phyloP scores from a whole-genome alignment of 805 yeast genomes.

The Kodamaea fukazawae region DNA sequence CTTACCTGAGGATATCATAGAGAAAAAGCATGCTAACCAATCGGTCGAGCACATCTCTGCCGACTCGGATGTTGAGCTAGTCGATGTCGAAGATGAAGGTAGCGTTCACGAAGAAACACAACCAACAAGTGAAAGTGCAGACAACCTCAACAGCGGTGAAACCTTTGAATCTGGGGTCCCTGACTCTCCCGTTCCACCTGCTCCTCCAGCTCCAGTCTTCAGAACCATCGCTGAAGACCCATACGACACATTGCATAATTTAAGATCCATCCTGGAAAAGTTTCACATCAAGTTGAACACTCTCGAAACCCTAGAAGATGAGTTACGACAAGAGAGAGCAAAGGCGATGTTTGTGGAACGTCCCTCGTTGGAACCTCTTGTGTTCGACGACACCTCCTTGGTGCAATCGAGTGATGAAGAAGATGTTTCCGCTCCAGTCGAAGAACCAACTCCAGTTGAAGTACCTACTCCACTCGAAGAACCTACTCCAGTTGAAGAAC shows the following conservation, averaged over 20 bases:
- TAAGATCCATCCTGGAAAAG: conserved; percentile 23
- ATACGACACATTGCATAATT: conserved; percentile 18
- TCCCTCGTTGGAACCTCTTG: conserved; percentile 3
- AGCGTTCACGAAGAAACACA: no score
- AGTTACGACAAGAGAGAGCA: conserved; percentile 6
- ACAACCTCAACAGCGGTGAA: no score
- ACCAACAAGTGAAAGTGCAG: no score
- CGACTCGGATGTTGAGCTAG: no score
- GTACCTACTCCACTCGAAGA: no score
- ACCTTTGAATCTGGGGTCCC: no score
- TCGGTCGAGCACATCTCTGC: no score
- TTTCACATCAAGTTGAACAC: conserved; percentile 21
- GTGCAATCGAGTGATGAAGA: not conserved
- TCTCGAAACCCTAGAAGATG: conserved; percentile 18
- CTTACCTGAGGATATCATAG: not conserved
- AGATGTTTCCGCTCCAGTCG: no score
- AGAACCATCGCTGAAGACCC: conserved; percentile 21
- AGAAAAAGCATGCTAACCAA: not conserved
- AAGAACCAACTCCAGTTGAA: no score
- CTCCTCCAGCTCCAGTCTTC: conserved; percentile 7
- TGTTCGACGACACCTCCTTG: conserved; percentile 3
- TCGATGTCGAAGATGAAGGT: no score
- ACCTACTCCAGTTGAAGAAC: no score
- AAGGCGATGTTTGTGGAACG: conserved; percentile 1
- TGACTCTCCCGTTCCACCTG: not conserved